These are phyloP conservation scores for Seminavis robusta DNA, from an alignment of 108 stramenopile genomes.

Conservation along the genomic window DNA sequence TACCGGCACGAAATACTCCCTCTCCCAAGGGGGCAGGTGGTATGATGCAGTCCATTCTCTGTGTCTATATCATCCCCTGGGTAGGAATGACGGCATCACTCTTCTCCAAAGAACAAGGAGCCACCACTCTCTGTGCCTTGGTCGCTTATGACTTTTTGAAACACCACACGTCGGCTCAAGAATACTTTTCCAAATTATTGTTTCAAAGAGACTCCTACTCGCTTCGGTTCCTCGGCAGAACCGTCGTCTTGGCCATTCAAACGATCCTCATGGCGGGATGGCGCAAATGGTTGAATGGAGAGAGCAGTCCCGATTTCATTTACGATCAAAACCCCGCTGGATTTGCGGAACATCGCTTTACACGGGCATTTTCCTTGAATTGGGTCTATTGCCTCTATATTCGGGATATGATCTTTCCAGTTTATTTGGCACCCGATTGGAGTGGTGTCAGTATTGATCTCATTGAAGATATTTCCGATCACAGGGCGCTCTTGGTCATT, in stretches of 20 bases:
- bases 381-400: slow-evolving; percentile 58
- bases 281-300: slow-evolving; percentile 50
- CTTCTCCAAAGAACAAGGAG: slow-evolving; percentile 58
- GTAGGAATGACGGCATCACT: slow-evolving; percentile 40
- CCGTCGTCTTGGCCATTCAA: slow-evolving; percentile 36
- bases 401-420: slow-evolving; percentile 38
- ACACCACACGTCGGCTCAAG: slow-evolving; percentile 27
- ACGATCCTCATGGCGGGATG: slow-evolving; percentile 28
- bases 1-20: neutral
- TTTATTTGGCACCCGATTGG: slow-evolving; percentile 43
- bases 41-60: slow-evolving; percentile 7
- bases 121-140: slow-evolving; percentile 40
- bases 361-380: slow-evolving; percentile 38
- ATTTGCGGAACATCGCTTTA: slow-evolving; percentile 50
- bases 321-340: slow-evolving; percentile 59
- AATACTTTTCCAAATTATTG: slow-evolving; percentile 12
- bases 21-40: too few relatives aligned
- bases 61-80: slow-evolving; percentile 47
- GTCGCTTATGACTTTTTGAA: slow-evolving; percentile 44
- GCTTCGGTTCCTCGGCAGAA: slow-evolving; percentile 25
- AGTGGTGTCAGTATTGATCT: slow-evolving; percentile 42
- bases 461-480: slow-evolving; percentile 24
- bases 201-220: neutral
- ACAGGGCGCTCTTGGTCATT: slow-evolving; percentile 23
- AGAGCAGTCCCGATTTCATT: slow-evolving; percentile 50